Evolutionary conservation across 345 rosid genomes (phyloP), one percentile per base, ranked within the genome.

Genomic region (Camelina neglecta): DNA sequence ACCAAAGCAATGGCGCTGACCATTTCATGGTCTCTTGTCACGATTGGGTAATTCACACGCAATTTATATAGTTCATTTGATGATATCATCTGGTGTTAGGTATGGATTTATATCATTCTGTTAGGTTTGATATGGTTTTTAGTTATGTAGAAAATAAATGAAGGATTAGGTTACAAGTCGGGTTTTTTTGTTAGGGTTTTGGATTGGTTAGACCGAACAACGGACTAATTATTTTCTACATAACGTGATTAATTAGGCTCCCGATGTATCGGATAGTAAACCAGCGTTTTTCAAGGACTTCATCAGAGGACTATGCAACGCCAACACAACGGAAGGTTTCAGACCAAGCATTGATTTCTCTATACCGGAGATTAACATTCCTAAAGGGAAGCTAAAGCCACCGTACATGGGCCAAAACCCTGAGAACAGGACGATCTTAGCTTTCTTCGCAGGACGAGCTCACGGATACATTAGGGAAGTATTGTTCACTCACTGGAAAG

Each of bases 1-100:
- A 89, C 41, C 67, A 85, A 74, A 87, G 85, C 77, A 42, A 21
- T 4, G 91, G 93, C 0, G 89, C 89, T 2, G 91, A 89, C 49
- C 95, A 89, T 78, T 85, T 89, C 48, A 69, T 86, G 69, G 83
- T 83, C 60, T 85, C 91, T 4, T 89, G 91, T 58, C 94, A 87
- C n/a, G 90, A 89, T 31, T 86, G 91, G 93, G 89, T 84, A 80
- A 2, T 10, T 0, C 0, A 1, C 7, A 49, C 53, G 4, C 24
- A 53, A 55, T 39, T 73, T 67, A 23, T 35, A 4, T 48, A 31
- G 54, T 21, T 31, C 20, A 7, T 42, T 45, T 45, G 6, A 15
- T 15, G 3, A 45, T n/a, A 45, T 45, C 50, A 42, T 42, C 1
- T 11, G 47, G 47, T 26, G 31, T 26, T 26, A 3, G 31, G 31